Evolutionary conservation across 176 grass and related monocot species (phyloP).

Genomic region (Oryza longistaminata): DNA sequence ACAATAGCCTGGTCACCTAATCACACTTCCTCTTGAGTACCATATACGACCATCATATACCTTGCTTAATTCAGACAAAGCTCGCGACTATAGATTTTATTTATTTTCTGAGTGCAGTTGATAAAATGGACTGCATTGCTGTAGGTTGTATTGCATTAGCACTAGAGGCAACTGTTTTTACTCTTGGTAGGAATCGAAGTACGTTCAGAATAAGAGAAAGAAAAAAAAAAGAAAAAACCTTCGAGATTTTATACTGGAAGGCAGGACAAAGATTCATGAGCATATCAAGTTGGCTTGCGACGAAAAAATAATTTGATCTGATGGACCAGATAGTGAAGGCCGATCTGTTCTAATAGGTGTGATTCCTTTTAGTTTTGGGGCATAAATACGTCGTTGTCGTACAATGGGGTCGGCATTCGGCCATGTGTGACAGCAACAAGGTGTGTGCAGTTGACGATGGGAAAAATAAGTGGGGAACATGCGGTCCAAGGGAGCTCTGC

Average conservation of each 20-base stretch:
- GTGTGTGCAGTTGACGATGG: conserved; percentile 11
- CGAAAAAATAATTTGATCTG: conserved; percentile 1
- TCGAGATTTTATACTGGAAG: background rate
- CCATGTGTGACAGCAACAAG: conserved; percentile 17
- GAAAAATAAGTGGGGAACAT: conserved; percentile 24
- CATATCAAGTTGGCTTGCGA: background rate
- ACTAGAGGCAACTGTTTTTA: background rate
- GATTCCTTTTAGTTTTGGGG: conserved; percentile 2
- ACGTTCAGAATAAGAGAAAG: background rate
- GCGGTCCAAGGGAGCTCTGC: conserved; percentile 29
- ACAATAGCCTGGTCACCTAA: conserved; percentile 3
- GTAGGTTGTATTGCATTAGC: background rate
- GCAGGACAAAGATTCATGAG: background rate
- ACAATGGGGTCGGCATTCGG: conserved; percentile 35
- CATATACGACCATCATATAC: background rate
- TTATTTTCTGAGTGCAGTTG: background rate
- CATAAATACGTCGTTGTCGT: conserved; percentile 21
- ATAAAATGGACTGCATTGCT: background rate
- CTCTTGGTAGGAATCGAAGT: background rate
- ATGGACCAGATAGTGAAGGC: conserved; percentile 29
- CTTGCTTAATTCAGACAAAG: background rate
- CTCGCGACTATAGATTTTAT: background rate
- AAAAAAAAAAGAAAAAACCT: background rate
- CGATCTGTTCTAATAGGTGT: conserved; percentile 22
- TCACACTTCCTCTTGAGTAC: conserved; percentile 1